phyloP scores from a whole-genome alignment of 371 early-diverging fungal species.

The Nosema muscidifuracis region DNA sequence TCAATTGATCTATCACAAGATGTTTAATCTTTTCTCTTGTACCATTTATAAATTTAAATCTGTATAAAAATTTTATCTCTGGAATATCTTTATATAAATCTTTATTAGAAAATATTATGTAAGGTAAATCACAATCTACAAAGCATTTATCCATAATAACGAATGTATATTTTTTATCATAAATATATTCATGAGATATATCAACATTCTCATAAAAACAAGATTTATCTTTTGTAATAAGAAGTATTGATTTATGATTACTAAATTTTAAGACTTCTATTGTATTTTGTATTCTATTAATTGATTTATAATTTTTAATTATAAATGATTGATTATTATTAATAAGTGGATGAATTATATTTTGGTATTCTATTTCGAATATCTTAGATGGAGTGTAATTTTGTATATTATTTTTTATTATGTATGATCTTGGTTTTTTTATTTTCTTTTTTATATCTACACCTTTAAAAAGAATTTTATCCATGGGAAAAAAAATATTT shows the following conservation, averaged over 20 bases:
- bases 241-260: neutral
- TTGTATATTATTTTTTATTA: neutral
- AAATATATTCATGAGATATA: no score
- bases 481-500: no score
- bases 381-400: neutral
- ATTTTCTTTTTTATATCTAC: conserved; percentile 11
- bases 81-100: conserved; percentile 5
- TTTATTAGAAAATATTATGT: neutral
- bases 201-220: neutral
- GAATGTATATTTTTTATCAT: neutral
- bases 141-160: neutral
- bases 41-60: conserved; percentile 34
- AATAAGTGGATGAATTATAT: neutral
- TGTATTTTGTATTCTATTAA: neutral
- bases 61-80: conserved; percentile 14
- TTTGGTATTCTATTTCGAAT: neutral
- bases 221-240: neutral
- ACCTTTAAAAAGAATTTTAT: conserved; percentile 37
- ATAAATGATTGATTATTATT: neutral
- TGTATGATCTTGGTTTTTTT: neutral
- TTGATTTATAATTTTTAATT: neutral
- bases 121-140: neutral
- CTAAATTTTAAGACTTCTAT: neutral
- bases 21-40: conserved; percentile 24
- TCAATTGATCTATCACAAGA: conserved; percentile 7